A percentile compares a stretch with the other conserved stretches of the same genome.
phyloP scores from a whole-genome alignment of 441 rosid genomes.

The Heliophila coronopifolia region DNA sequence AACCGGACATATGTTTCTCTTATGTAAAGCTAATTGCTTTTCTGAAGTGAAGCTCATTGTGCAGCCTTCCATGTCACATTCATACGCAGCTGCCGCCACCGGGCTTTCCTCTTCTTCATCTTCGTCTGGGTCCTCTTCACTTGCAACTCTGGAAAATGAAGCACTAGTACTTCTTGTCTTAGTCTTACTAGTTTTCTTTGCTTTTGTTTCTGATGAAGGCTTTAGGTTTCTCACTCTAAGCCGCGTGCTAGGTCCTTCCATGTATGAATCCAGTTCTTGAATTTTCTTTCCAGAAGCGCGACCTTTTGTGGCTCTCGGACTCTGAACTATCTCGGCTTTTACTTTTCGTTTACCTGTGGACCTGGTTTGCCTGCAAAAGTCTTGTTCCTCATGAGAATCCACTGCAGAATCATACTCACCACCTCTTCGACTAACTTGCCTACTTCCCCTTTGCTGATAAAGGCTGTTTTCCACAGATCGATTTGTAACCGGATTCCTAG shows the following conservation, averaged over 20 bases:
- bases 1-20: constrained; percentile 79
- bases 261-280: constrained; percentile 37
- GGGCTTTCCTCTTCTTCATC: constrained; percentile 38
- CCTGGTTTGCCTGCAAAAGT: constrained; percentile 31
- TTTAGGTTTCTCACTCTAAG: constrained; percentile 59
- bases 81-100: constrained; percentile 36
- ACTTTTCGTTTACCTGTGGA: constrained; percentile 36
- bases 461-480: constrained; percentile 36
- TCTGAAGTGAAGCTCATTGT: constrained; percentile 68
- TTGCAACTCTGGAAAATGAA: constrained; percentile 33
- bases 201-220: constrained; percentile 37
- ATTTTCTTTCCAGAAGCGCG: constrained; percentile 32
- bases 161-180: constrained; percentile 42
- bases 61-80: constrained; percentile 92
- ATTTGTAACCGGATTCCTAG: constrained; percentile 36
- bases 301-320: constrained; percentile 26
- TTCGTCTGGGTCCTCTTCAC: constrained; percentile 37
- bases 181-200: constrained; percentile 45
- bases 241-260: constrained; percentile 82
- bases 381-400: constrained; percentile 36
- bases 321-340: constrained; percentile 34
- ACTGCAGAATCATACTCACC: constrained; percentile 42
- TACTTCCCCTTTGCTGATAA: constrained; percentile 29
- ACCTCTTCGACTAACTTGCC: constrained; percentile 31
- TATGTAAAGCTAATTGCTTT: constrained; percentile 73